Evolutionary conservation across 2,329 filamentous ascomycete species (phyloP), one percentile per base, ranked within the genome.

Genomic region (Lasiodiplodia hormozganensis): DNA sequence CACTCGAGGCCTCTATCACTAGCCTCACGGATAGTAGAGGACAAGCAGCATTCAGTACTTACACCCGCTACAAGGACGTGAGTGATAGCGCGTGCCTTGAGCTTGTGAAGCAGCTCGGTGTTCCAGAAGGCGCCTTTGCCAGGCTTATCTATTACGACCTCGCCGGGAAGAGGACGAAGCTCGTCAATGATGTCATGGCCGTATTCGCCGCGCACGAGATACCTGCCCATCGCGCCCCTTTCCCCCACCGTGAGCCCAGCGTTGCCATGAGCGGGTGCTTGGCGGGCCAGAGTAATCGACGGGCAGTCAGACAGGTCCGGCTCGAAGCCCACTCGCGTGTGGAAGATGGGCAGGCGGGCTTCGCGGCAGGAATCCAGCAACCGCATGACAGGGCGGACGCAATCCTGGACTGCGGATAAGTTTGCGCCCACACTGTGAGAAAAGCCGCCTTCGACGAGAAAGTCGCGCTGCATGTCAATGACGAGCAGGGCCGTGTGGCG

Each of bases 1-100:
- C 85, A 87, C 72, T 89, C 85, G 70, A 87, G 88, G 0, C 87
- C 87, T n/a, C 87, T 82, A 72, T 89, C 87, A 68, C 85, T 86
- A 38, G 85, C 85, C 75, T 89, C 87, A 47, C 86, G 79, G 2
- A 86, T 79, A 0, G 86, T 87, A 0, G 85, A 86, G 10, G 84
- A 84, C 64, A 89, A 86, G 71, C 86, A 88, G 71, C 85, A 86
- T 75, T 88, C 86, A 0, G 86, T 88, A 0, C 86, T 88, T 12
- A 88, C 85, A 0, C 86, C 86, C n/a, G 82, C 78, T 43, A 89
- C 81, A 1, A 89, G 76, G 1, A 89, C 75, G 75, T 89, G 86
- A 2, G 86, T 89, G 67, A 89, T 85, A 0, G 84, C 86, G 71
- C 83, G 79, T 28, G 85, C 84, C 69, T 87, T 81, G 57, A 89